Base-by-base conservation (phyloP, 169 alveolate species). In the Cryptosporidium bovis region DNA sequence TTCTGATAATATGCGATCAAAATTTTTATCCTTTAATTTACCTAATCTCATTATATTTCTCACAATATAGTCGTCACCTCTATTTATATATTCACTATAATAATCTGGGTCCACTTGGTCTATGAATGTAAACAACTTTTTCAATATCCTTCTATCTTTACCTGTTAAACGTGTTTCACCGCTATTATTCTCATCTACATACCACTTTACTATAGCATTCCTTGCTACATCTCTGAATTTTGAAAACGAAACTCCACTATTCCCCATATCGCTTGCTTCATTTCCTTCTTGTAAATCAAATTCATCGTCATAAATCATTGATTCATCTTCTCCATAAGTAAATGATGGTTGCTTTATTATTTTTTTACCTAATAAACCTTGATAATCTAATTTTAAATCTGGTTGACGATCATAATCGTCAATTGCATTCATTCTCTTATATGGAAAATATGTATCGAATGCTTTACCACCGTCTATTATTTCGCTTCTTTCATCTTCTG, bases 51-150 rank as follows among this genome's bases (percentile, higher is more conserved):
- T 24, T 31, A 62, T 62, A 16, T 44, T 58, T 24, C 87, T 77
- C 1, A 77, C 87, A 34, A 77, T 77, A 40, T 77, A 56, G 36
- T 77, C 71, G 12, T 77, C 87, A 1, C 87, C 87, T 27, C 69
- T 40, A 20, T 5, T 60, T 10, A 77, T 56, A 10, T 58, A 16
- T 64, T 77, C 87, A 27, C 31, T 50, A 29, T 77, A 62, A 20
- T 56, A 16, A 16, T 60, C 87, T 13, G 71, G 87, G 36, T 77
- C 64, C 3, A 77, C 34, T 10, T 34, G 15, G 4, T 77, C 87
- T 15, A 77, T 77, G 8, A 13, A 62, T 0, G 69, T 34, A 24
- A 77, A 77, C 51, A 77, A n/a, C 34, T 62, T 56, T 27, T 77
- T 77, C 29, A 77, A 13, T 20, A 40, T 44, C 16, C 24, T 62